These are phyloP conservation scores for Aspergillus tubingensis DNA, from an alignment of 2,329 filamentous ascomycete genomes.

Conservation along the genomic window DNA sequence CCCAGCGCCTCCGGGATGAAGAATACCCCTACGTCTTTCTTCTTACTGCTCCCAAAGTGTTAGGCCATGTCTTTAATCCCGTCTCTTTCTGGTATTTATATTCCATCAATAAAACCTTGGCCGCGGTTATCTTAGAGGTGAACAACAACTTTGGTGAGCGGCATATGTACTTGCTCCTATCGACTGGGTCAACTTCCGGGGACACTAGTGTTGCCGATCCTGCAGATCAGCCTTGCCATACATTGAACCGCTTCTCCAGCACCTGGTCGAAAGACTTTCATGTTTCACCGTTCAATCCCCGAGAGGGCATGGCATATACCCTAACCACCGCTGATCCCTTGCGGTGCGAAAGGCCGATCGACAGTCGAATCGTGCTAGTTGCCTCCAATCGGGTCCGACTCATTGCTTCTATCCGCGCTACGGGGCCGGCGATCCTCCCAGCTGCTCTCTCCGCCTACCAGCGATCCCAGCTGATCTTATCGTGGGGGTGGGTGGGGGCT, in stretches of 20 bases:
- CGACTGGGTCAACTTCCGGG: neutral
- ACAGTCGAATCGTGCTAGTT: constrained; percentile 2
- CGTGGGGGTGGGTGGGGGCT: constrained; percentile 1
- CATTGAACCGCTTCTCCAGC: neutral
- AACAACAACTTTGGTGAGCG: constrained; percentile 12
- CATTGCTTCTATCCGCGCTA: constrained; percentile 1
- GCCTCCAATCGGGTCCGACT: neutral
- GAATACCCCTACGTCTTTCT: constrained; percentile 5
- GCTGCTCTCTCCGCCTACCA: neutral
- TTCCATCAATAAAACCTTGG: neutral
- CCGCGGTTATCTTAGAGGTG: constrained; percentile 1
- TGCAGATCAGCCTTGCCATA: neutral
- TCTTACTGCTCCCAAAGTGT: constrained; percentile 5
- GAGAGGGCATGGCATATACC: constrained; percentile 5
- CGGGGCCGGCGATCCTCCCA: neutral
- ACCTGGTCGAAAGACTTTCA: constrained; percentile 10
- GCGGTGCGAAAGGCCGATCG: neutral
- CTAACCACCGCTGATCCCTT: constrained; percentile 3
- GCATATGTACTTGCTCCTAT: constrained; percentile 8
- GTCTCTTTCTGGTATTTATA: constrained; percentile 12
- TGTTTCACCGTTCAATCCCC: constrained; percentile 8
- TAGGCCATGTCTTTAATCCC: constrained; percentile 11
- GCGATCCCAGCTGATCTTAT: neutral
- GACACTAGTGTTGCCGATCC: neutral
- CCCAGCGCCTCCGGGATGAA: neutral